phyloP scores from a whole-genome alignment of 306 rosid genomes.

The Pyrus bretschneideri region DNA sequence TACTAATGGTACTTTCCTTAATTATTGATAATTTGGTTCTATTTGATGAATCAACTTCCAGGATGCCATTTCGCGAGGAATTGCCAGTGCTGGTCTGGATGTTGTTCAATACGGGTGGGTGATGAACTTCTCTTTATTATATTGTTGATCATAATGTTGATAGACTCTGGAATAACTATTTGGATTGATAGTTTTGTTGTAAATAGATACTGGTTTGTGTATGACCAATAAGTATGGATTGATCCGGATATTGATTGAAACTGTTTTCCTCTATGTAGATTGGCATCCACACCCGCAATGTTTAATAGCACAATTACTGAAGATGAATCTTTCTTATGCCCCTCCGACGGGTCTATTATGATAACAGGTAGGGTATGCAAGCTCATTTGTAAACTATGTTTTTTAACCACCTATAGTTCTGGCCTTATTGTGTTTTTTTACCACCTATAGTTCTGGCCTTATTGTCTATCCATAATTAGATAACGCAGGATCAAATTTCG shows the following conservation, averaged over 20 bases:
- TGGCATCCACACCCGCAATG: constrained; percentile 97
- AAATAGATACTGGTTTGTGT: neutral
- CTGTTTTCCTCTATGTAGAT: constrained; percentile 37
- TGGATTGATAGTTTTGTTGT: constrained; percentile 3
- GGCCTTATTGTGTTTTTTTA: neutral
- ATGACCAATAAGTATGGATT: neutral
- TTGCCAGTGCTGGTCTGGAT: constrained; percentile 65
- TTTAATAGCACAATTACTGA: constrained; percentile 82
- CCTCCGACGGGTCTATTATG: constrained; percentile 86
- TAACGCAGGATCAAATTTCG: neutral
- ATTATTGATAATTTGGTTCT: constrained; percentile 20
- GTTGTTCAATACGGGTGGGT: constrained; percentile 93
- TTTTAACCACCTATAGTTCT: neutral
- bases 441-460: neutral
- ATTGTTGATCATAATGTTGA: neutral
- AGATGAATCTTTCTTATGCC: constrained; percentile 56
- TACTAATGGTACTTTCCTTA: neutral
- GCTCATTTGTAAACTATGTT: constrained; percentile 6
- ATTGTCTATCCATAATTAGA: neutral
- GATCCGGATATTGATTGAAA: neutral
- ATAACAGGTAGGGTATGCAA: constrained; percentile 62
- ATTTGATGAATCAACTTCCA: constrained; percentile 36
- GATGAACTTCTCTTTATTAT: constrained; percentile 2
- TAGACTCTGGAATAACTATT: neutral
- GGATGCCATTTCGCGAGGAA: constrained; percentile 86